Base-by-base conservation (phyloP, 768 basidiomycete genomes). In the Phanerochaete sordida region DNA sequence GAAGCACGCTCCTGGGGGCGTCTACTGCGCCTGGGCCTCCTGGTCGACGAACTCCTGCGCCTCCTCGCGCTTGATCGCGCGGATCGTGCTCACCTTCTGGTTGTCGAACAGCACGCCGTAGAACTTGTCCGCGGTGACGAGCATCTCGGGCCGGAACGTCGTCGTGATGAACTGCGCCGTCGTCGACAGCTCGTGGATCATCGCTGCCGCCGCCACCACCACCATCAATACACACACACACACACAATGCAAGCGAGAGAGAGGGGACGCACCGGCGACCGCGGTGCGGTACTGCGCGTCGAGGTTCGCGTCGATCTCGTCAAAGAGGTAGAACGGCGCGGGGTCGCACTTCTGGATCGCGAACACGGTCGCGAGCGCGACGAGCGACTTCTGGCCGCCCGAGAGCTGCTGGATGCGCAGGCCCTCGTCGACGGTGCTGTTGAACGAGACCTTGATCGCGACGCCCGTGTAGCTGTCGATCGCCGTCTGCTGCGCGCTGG, bases 301-400 rank as follows among this genome's bases (percentile, higher is more conserved):
- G 49, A 99, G 80, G 68, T 98, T 98, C 56, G 97, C 97, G 69
- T 99, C 97, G 69, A 99, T 98, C 88, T 98, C 97, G 70, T 99
- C 97, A 67, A 99, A 98, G n/a, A 99, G 81, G 73, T 98, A 98
- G 78, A 99, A 99, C 1, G 97, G 97, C 0, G 97, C 96, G 1
- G 97, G 97, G 68, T 99, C 97, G 70, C 96, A 98, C 74, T 97
- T 98, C 75, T 99, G 97, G 65, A 98, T 98, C 16, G 96, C 94
- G 68, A 99, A 98, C 26, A 99, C 95, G 33, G 93, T 90, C 2
- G 97, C 94, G 30, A 99, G 85, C 0, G 97, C 97, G 12, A 98
- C 97, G 7, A 99, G 79, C 0, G 95, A 95, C 72, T 98, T 98
- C 66, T 99, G 97, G 5, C 97, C 97, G 57, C 97, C 97, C 5